A percentile compares a stretch with the other conserved stretches of the same genome.
phyloP scores from a whole-genome alignment of 768 basidiomycete species.

The Tubosaeta sp. region DNA sequence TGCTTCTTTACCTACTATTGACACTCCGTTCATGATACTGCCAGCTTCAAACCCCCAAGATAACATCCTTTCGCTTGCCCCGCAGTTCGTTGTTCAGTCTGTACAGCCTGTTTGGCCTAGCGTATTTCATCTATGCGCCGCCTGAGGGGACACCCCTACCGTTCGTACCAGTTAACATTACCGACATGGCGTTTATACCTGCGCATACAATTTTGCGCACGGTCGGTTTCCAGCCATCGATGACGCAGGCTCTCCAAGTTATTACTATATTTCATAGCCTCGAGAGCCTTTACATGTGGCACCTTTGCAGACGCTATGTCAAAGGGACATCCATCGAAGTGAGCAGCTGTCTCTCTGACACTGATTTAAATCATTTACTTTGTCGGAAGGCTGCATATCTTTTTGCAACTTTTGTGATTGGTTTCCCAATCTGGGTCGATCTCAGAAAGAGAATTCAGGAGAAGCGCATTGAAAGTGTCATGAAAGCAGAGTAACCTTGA shows the following conservation, averaged over 20 bases:
- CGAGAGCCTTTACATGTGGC: conserved; percentile 28
- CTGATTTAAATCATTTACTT: neutral
- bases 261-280: conserved; percentile 11
- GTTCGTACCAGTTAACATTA: conserved; percentile 10
- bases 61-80: conserved; percentile 53
- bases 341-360: neutral
- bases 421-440: conserved; percentile 51
- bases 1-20: neutral
- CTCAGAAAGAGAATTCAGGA: conserved; percentile 57
- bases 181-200: conserved; percentile 19
- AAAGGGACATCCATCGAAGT: conserved; percentile 17
- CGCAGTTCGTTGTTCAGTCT: conserved; percentile 26
- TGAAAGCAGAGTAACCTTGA: conserved; percentile 56
- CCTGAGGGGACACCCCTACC: conserved; percentile 16
- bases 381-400: conserved; percentile 51
- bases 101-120: conserved; percentile 8
- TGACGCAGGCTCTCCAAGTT: conserved; percentile 6
- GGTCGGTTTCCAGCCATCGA: conserved; percentile 18
- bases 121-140: conserved; percentile 19
- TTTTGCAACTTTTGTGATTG: conserved; percentile 46
- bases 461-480: conserved; percentile 73
- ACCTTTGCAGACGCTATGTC: conserved; percentile 30
- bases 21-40: neutral
- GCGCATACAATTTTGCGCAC: conserved; percentile 9
- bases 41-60: conserved; percentile 62